A percentile compares a stretch with the other conserved stretches of the same genome.
These are phyloP conservation scores for Pichia exigua DNA, from an alignment of 805 yeast species.

Conservation along the genomic window DNA sequence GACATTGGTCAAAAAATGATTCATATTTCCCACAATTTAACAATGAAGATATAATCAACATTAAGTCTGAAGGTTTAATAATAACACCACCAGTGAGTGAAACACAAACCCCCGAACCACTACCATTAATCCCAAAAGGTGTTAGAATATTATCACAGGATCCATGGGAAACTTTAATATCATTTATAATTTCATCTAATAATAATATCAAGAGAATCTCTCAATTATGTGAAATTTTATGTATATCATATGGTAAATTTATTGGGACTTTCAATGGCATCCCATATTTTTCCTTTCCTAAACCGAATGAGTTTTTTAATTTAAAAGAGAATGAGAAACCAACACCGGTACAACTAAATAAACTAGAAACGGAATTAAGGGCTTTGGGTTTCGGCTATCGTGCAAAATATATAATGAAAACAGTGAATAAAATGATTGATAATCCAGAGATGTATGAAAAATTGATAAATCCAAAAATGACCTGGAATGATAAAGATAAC, in stretches of 20 bases:
- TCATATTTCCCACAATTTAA: slow-evolving; percentile 32
- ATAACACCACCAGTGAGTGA: slow-evolving; percentile 9
- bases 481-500: slow-evolving; percentile 28
- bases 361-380: slow-evolving; percentile 31
- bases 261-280: slow-evolving; percentile 47
- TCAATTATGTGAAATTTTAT: slow-evolving; percentile 79
- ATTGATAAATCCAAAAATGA: slow-evolving; percentile 16
- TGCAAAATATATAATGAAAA: slow-evolving; percentile 76
- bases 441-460: slow-evolving; percentile 31
- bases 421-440: slow-evolving; percentile 53
- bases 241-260: slow-evolving; percentile 59
- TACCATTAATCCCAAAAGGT: slow-evolving; percentile 14
- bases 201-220: slow-evolving; percentile 91
- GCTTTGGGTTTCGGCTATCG: slow-evolving; percentile 77
- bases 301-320: slow-evolving; percentile 41
- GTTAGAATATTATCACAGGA: slow-evolving; percentile 85
- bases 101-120: slow-evolving; percentile 5
- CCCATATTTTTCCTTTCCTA: slow-evolving; percentile 67
- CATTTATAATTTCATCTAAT: slow-evolving; percentile 92
- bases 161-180: slow-evolving; percentile 91
- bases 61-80: neutral
- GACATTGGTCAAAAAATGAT: slow-evolving; percentile 56
- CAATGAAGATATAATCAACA: neutral
- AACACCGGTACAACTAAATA: neutral
- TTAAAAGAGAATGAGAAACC: slow-evolving; percentile 1